Conservation (phyloP, 2,329 filamentous ascomycete species). For the Pestalotiopsis sp. region DNA sequence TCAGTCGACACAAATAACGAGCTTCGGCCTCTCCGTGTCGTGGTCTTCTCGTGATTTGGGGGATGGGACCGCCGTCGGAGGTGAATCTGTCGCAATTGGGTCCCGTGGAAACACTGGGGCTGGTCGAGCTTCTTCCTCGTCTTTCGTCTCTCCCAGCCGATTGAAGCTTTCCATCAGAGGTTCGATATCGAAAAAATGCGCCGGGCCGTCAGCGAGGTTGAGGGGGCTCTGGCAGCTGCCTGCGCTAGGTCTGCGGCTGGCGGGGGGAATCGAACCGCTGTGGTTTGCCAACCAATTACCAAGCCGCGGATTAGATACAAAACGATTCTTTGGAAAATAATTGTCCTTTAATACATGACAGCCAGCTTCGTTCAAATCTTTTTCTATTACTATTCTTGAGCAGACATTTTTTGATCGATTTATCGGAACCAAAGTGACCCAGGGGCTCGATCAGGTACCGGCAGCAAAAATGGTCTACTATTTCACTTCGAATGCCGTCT, state of each 20-base stretch:
- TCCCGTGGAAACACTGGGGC: not conserved
- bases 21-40: no score
- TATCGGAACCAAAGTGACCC: not conserved
- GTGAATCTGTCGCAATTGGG: not conserved
- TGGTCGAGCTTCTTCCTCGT: not conserved
- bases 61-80: not conserved
- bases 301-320: not conserved
- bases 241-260: not conserved
- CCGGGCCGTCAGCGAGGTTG: slow-evolving; percentile 1
- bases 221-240: not conserved
- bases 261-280: not conserved
- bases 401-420: not conserved
- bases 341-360: not conserved
- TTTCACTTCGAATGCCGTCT: slow-evolving; percentile 82
- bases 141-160: not conserved
- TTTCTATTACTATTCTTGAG: not conserved
- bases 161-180: slow-evolving; percentile 7
- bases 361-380: not conserved
- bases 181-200: slow-evolving; percentile 9
- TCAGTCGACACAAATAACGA: not conserved
- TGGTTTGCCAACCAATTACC: not conserved
- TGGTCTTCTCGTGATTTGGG: not conserved
- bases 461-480: slow-evolving; percentile 82
- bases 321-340: not conserved
- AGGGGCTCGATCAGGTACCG: not conserved